phyloP scores from a whole-genome alignment of 495 filamentous ascomycete species.

The Viridothelium virens region DNA sequence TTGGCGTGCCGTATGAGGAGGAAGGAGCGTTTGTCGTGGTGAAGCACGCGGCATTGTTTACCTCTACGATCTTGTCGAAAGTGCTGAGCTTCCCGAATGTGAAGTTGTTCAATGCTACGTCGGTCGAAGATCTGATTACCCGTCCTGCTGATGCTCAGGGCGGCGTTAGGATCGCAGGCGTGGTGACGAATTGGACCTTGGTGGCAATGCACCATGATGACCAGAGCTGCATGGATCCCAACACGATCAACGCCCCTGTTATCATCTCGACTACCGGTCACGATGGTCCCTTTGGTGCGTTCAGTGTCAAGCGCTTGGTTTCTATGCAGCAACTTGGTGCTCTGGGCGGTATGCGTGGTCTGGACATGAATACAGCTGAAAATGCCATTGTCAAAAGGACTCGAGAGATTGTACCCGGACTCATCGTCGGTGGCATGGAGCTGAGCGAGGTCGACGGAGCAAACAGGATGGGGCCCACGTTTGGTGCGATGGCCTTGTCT shows the following conservation, averaged over 20 bases:
- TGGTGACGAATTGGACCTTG: constrained; percentile 91
- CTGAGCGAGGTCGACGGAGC: constrained; percentile 82
- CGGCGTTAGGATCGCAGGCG: constrained; percentile 66
- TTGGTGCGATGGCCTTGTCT: constrained; percentile 73
- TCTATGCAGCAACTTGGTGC: constrained; percentile 73
- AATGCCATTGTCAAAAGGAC: constrained; percentile 88
- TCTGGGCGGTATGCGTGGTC: constrained; percentile 80
- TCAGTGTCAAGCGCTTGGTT: constrained; percentile 75
- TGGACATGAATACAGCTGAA: constrained; percentile 84
- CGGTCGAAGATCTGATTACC: constrained; percentile 85
- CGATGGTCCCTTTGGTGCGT: constrained; percentile 85
- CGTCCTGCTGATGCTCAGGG: constrained; percentile 45
- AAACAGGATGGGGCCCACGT: constrained; percentile 60
- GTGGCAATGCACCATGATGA: constrained; percentile 86
- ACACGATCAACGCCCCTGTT: constrained; percentile 85
- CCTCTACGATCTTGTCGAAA: constrained; percentile 70
- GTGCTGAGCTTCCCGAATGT: constrained; percentile 79
- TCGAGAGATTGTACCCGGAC: constrained; percentile 73
- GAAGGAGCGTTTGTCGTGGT: constrained; percentile 77
- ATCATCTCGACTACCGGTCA: constrained; percentile 84
- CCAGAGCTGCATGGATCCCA: constrained; percentile 91
- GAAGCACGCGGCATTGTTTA: constrained; percentile 89
- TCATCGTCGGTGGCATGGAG: constrained; percentile 93
- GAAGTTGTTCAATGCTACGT: constrained; percentile 91
- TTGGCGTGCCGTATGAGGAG: constrained; percentile 80